Percentiles rank a stretch among this genome's conserved stretches.
phyloP scores from a whole-genome alignment of 192 early-diverging fungal species.

The Coemansia sp. region DNA sequence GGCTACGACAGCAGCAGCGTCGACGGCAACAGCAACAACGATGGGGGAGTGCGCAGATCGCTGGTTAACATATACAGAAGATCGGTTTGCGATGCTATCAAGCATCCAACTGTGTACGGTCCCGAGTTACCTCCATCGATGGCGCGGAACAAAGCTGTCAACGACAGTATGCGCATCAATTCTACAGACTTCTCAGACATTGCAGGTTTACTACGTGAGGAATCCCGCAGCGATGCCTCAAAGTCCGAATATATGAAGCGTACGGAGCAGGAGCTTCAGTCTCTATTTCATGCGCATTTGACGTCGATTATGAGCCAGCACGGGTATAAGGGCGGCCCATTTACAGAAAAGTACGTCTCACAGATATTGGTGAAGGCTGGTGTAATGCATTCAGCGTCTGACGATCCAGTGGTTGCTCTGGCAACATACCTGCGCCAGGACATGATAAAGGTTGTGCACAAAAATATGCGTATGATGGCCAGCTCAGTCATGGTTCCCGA shows the following conservation, averaged over 20 bases:
- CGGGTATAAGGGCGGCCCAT: slow-evolving; percentile 22
- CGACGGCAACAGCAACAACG: neutral
- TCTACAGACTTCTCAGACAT: slow-evolving; percentile 10
- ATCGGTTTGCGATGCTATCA: neutral
- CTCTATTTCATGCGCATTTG: slow-evolving; percentile 29
- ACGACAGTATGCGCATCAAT: neutral
- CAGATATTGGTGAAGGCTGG: slow-evolving; percentile 32
- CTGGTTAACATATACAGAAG: too few species aligned
- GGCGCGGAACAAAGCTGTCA: slow-evolving; percentile 18
- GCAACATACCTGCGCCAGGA: slow-evolving; percentile 37
- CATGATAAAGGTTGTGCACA: slow-evolving; percentile 32
- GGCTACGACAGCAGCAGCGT: neutral
- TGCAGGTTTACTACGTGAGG: slow-evolving; percentile 12
- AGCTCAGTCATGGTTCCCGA: slow-evolving; percentile 22
- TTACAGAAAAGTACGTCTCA: slow-evolving; percentile 28
- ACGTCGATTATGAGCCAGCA: slow-evolving; percentile 33
- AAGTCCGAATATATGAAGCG: slow-evolving; percentile 25
- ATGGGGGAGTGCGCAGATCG: too few species aligned
- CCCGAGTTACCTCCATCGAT: slow-evolving; percentile 49
- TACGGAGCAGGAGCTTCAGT: slow-evolving; percentile 33
- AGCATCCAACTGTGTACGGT: slow-evolving; percentile 24
- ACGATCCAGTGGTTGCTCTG: slow-evolving; percentile 31
- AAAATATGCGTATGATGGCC: slow-evolving; percentile 23
- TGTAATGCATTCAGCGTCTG: slow-evolving; percentile 25
- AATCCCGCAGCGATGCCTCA: slow-evolving; percentile 9